A percentile compares a stretch with the other conserved stretches of the same genome.
Conservation (phyloP, 495 filamentous ascomycete genomes). For the Entonaema liquescens region DNA sequence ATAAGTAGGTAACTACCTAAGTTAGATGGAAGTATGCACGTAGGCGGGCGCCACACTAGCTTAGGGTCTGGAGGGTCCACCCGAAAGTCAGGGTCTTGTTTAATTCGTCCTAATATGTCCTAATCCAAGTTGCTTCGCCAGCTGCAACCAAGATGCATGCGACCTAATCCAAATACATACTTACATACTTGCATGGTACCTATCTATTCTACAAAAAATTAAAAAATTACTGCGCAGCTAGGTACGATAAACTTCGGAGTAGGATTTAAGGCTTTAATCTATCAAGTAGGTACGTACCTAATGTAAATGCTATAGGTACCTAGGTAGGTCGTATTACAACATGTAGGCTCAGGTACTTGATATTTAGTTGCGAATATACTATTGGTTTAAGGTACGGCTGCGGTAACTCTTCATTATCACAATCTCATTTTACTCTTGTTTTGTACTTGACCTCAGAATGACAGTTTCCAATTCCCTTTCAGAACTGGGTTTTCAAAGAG, state of each 20-base stretch:
- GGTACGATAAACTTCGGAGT: not conserved
- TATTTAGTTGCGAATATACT: not conserved
- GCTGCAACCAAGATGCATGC: constrained; percentile 4
- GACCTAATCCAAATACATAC: not conserved
- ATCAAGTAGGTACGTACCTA: not conserved
- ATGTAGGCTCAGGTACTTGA: not conserved
- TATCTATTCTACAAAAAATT: not conserved
- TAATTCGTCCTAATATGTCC: constrained; percentile 22
- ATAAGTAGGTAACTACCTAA: not conserved
- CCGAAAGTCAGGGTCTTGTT: constrained; percentile 21
- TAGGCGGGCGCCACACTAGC: constrained; percentile 2
- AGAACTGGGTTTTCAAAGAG: not conserved
- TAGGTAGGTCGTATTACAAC: too few relatives aligned
- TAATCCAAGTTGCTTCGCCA: constrained; percentile 3
- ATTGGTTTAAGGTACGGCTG: not conserved
- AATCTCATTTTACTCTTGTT: not conserved
- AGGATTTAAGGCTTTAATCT: not conserved
- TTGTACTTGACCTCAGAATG: too few relatives aligned
- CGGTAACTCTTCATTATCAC: not conserved
- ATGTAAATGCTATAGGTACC: too few relatives aligned
- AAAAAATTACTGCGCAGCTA: not conserved
- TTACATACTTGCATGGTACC: too few relatives aligned
- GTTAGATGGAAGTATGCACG: too few relatives aligned
- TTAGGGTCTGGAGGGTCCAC: constrained; percentile 28
- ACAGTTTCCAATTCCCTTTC: not conserved